Percentiles rank a stretch among this genome's conserved stretches.
Evolutionary conservation across 768 basidiomycete species (phyloP).

Genomic region (Auriscalpium microsporum): DNA sequence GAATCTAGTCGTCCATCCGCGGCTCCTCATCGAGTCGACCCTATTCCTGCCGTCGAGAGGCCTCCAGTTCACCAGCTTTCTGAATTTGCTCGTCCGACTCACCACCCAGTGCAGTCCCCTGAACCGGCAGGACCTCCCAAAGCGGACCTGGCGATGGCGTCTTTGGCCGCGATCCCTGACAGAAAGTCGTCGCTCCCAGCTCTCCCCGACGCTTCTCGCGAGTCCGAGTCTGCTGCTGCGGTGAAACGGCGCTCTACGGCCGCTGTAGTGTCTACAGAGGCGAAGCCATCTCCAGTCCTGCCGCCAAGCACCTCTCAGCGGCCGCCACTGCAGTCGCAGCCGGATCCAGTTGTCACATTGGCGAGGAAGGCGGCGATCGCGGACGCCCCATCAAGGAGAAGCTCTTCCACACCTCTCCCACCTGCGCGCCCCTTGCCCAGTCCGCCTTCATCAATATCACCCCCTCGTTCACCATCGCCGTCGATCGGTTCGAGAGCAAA

Average conservation of each 20-base stretch:
- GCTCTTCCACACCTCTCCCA: slow-evolving; percentile 6
- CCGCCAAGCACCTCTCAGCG: background rate
- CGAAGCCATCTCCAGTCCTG: no score
- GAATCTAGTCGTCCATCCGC: no score
- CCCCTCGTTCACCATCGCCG: background rate
- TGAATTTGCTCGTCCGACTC: no score
- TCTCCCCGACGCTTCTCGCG: background rate
- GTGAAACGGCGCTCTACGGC: slow-evolving; percentile 5
- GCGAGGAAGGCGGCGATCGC: background rate
- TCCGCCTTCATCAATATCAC: slow-evolving; percentile 4
- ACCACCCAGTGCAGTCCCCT: no score
- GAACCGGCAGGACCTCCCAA: no score
- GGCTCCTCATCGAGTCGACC: no score
- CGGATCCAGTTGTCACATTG: background rate
- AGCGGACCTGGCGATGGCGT: no score
- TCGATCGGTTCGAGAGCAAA: no score
- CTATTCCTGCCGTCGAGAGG: no score
- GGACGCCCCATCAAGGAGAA: slow-evolving; percentile 2
- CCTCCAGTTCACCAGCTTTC: no score
- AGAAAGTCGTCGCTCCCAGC: no score
- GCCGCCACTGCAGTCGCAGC: background rate
- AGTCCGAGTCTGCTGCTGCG: slow-evolving; percentile 1
- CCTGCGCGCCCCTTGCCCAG: slow-evolving; percentile 10
- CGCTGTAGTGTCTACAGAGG: background rate
- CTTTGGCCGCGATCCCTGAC: no score